phyloP scores from a whole-genome alignment of 1,139 yeast species.

The Hansenula anomala region DNA sequence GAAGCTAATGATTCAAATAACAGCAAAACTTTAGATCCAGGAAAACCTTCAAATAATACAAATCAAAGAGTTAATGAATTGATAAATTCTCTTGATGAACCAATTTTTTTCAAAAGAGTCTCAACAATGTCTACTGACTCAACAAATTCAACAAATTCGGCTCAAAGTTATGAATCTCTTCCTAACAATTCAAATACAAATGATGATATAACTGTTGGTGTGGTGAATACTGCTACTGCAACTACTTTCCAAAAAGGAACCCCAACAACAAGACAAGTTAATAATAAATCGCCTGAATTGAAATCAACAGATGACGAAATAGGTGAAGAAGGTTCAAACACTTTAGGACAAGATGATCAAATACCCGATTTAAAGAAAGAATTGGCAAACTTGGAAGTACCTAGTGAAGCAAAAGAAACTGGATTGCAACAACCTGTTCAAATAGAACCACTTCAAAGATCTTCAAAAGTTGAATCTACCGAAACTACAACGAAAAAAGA shows the following conservation, averaged over 20 bases:
- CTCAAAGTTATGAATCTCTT: slow-evolving; percentile 12
- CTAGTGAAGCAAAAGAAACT: too few species aligned
- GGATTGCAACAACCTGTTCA: not conserved
- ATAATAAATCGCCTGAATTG: slow-evolving; percentile 8
- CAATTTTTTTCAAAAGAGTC: slow-evolving; percentile 33
- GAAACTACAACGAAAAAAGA: not conserved
- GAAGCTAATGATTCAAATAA: slow-evolving; percentile 6
- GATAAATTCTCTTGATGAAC: slow-evolving; percentile 27
- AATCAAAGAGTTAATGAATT: slow-evolving; percentile 18
- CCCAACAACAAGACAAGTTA: slow-evolving; percentile 11
- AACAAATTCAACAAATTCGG: slow-evolving; percentile 4
- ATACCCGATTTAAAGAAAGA: not conserved
- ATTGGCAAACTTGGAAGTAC: too few species aligned
- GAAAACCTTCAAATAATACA: slow-evolving; percentile 24
- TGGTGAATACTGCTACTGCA: slow-evolving; percentile 13
- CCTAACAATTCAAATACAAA: slow-evolving; percentile 8
- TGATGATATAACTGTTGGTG: slow-evolving; percentile 11
- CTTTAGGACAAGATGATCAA: too few species aligned
- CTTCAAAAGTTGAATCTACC: not conserved
- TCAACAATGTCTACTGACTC: slow-evolving; percentile 25
- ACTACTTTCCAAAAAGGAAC: slow-evolving; percentile 15
- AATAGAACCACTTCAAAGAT: not conserved
- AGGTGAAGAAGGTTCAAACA: not conserved
- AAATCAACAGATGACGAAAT: not conserved
- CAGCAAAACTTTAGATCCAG: slow-evolving; percentile 37